phyloP scores from a whole-genome alignment of 225 moss, liverwort and hornwort genomes.

The Polytrichum commune region DNA sequence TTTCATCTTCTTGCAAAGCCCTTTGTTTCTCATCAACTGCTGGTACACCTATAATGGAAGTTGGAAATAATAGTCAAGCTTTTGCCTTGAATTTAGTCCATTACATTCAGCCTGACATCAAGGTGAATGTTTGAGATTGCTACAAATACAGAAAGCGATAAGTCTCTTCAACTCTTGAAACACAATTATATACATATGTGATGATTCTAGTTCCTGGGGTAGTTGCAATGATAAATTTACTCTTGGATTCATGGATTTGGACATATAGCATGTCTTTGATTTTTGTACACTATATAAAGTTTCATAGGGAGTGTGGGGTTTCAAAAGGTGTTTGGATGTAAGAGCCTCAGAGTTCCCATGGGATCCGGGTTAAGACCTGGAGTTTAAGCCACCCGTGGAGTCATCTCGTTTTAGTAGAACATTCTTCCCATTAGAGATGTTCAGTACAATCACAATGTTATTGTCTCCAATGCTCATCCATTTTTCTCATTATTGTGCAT shows the following conservation, averaged over 20 bases:
- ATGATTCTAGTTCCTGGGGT: too few species aligned
- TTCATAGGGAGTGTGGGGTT: too few species aligned
- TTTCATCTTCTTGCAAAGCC: conserved; percentile 70
- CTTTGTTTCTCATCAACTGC: conserved; percentile 26
- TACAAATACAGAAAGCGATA: not conserved
- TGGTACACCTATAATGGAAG: conserved; percentile 11
- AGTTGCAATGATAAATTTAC: too few species aligned
- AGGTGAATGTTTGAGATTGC: not conserved
- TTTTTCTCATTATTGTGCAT: not conserved
- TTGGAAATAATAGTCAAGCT: not conserved
- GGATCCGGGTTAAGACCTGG: too few species aligned
- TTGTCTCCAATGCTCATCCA: not conserved
- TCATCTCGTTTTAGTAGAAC: not conserved
- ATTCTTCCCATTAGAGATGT: not conserved
- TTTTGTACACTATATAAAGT: too few species aligned
- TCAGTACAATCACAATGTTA: too few species aligned
- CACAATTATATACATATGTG: not conserved
- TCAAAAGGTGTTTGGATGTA: too few species aligned
- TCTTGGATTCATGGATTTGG: too few species aligned
- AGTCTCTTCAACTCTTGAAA: not conserved
- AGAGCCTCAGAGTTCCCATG: too few species aligned
- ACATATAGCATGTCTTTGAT: too few species aligned
- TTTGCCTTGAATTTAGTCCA: not conserved
- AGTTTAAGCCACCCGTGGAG: too few species aligned
- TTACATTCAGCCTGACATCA: not conserved